Conservation (phyloP, 179 eudicot genomes). For the Actinidia chinensis region DNA sequence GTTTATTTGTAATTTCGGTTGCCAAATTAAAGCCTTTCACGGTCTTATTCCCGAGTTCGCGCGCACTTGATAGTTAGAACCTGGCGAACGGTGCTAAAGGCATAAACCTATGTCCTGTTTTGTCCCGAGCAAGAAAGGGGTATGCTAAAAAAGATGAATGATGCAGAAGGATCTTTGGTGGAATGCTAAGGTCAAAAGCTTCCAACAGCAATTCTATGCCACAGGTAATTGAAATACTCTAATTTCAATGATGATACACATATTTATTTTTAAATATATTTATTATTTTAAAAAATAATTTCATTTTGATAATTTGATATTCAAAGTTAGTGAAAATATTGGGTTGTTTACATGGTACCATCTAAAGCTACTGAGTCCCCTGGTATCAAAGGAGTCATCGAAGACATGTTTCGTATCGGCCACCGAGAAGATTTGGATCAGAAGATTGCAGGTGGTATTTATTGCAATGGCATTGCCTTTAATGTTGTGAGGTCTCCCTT, state of each 20-base stretch:
- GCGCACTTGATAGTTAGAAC: background rate
- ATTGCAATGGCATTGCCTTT: background rate
- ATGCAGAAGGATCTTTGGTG: background rate
- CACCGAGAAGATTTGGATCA: background rate
- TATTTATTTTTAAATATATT: no score
- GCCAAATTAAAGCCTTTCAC: background rate
- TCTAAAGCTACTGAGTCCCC: background rate
- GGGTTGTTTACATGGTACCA: background rate
- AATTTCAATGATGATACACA: background rate
- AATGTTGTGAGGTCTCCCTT: background rate
- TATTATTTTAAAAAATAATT: no score
- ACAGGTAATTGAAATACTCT: no score
- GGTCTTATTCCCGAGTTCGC: background rate
- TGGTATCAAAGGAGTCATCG: background rate
- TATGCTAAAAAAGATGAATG: background rate
- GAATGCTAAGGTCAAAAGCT: background rate
- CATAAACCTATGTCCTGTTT: background rate
- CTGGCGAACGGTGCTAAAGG: background rate
- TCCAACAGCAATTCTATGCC: no score
- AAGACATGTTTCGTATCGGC: background rate
- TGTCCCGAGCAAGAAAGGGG: background rate
- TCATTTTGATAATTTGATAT: no score
- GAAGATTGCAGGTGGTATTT: background rate
- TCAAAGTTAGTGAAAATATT: no score
- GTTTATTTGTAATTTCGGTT: background rate